Evolutionary conservation across 2,329 filamentous ascomycete genomes (phyloP).

Genomic region (Pseudogymnoascus verrucosus): DNA sequence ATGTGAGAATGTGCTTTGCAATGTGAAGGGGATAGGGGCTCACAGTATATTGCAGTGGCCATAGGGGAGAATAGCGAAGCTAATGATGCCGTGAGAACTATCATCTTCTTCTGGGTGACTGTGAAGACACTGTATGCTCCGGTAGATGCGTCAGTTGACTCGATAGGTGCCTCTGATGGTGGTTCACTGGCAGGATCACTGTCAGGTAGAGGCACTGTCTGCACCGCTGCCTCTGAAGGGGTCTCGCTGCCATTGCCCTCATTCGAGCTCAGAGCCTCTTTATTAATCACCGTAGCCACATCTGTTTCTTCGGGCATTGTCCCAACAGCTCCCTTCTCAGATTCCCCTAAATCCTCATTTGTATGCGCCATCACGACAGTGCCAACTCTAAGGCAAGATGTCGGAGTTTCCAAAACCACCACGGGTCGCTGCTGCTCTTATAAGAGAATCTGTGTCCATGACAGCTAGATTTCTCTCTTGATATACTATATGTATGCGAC

Average conservation of each 20-base stretch:
- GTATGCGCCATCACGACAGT: background rate
- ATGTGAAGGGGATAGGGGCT: slow-evolving; percentile 40
- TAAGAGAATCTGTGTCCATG: background rate
- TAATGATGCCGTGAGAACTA: slow-evolving; percentile 41
- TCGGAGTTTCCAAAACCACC: background rate
- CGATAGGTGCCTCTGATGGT: background rate
- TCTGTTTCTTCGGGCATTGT: background rate
- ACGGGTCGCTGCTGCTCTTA: background rate
- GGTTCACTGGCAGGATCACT: background rate
- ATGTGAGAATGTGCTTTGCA: slow-evolving; percentile 35
- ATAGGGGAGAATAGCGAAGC: slow-evolving; percentile 49
- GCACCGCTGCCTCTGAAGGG: background rate
- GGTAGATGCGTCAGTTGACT: background rate
- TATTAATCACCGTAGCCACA: background rate
- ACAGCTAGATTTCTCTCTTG: background rate
- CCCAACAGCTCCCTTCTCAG: background rate
- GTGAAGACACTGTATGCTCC: slow-evolving; percentile 13
- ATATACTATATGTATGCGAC: background rate
- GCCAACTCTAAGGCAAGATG: background rate
- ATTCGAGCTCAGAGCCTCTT: background rate
- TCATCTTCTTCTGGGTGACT: slow-evolving; percentile 34
- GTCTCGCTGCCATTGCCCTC: background rate
- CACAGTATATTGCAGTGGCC: slow-evolving; percentile 48
- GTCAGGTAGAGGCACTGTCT: background rate
- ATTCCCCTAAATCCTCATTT: background rate